Evolutionary conservation across 768 basidiomycete genomes (phyloP), one percentile per base, ranked within the genome.

Genomic region (Melanogaster broomeanus): DNA sequence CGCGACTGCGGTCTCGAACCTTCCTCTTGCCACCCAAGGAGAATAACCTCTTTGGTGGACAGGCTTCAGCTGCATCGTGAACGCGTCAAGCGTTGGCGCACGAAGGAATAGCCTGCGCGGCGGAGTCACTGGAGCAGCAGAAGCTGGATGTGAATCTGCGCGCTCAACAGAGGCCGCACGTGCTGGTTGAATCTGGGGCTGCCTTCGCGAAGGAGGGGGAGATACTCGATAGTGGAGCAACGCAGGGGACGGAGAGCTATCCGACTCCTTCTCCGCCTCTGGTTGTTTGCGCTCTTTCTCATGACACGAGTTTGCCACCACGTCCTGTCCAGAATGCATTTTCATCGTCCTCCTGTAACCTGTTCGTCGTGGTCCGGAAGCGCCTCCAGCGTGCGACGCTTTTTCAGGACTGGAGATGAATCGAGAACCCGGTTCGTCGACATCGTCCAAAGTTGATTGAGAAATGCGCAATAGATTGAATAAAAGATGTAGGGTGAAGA

Each of bases 181-280:
- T 12, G 59, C 41, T 48, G 64, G 60, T 27, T 64, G 60, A 25
- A 66, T 55, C 35, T 58, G 55, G 6, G 68, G 63, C 52, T 77
- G 77, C 15, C 83, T 74, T 57, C 82, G 73, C 3, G 85, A 88
- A 1, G 84, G 85, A 4, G 87, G 86, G 2, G 87, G 87, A 0
- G 85, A 87, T 18, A 84, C 77, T 2, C 68, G 65, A 58, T 57
- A 63, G 3, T 38, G 53, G 62, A 66, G 62, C 69, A 69, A 19
- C 61, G 74, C 52, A 62, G 73, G 64, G 65, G 80, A 51, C 73
- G 66, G 67, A 3, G 66, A 70, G 6, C 37, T 30, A 11, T 53
- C 51, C 27, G 52, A 40, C 19, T 52, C 51, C 52, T 61, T 28
- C 22, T 59, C 59, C 8, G 33, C 46, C 22, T 35, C 34, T 9